A percentile compares a stretch with the other conserved stretches of the same genome.
phyloP scores from a whole-genome alignment of 2,329 filamentous ascomycete genomes.

The Daldinia sp. region DNA sequence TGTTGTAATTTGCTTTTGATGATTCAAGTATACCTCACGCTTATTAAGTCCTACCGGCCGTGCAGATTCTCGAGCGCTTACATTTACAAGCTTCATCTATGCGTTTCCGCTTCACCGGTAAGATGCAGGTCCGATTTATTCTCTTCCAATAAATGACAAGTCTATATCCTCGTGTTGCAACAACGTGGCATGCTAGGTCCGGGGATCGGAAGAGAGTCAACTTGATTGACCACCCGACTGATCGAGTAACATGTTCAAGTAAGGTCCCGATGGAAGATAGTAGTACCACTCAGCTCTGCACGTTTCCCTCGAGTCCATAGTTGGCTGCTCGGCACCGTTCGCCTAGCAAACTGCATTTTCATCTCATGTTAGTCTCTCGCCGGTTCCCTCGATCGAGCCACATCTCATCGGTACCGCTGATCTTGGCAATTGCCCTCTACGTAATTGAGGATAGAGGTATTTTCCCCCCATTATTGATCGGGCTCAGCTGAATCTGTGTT shows the following conservation, averaged over 20 bases:
- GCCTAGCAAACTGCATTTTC: slow-evolving; percentile 11
- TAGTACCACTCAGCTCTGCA: slow-evolving; percentile 13
- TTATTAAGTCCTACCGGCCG: slow-evolving; percentile 23
- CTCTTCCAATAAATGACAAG: slow-evolving; percentile 25
- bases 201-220: slow-evolving; percentile 14
- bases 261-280: slow-evolving; percentile 29
- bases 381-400: slow-evolving; percentile 11
- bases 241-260: slow-evolving; percentile 18
- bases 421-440: slow-evolving; percentile 1
- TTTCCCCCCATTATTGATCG: background rate
- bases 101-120: slow-evolving; percentile 22
- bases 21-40: slow-evolving; percentile 2
- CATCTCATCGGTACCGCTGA: background rate
- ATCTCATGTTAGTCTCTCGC: background rate
- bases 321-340: background rate
- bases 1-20: slow-evolving; percentile 24
- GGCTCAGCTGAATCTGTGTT: slow-evolving; percentile 10
- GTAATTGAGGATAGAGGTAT: background rate
- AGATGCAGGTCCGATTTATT: slow-evolving; percentile 19
- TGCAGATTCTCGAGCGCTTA: slow-evolving; percentile 12
- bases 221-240: background rate
- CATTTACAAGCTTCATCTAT: slow-evolving; percentile 23
- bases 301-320: slow-evolving; percentile 12
- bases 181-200: background rate
- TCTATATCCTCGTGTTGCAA: slow-evolving; percentile 29